Evolutionary conservation across 305 asterid genomes (phyloP).

Genomic region (Fraxinus paxiana): DNA sequence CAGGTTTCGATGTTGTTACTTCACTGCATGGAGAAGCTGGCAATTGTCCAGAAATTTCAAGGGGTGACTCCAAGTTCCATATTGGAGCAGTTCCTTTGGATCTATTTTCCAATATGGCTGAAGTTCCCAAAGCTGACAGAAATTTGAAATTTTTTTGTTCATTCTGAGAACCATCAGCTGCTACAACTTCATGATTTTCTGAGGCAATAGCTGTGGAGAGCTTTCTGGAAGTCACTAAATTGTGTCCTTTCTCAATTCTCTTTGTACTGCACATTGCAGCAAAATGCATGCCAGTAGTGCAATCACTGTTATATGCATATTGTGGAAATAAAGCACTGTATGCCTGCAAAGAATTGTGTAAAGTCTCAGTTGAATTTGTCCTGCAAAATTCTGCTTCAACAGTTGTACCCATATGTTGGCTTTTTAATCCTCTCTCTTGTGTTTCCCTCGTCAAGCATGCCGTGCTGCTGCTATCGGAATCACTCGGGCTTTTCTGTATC

Average conservation of each 20-base stretch:
- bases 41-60: constrained; percentile 33
- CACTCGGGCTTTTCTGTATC: constrained; percentile 33
- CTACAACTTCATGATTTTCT: constrained; percentile 17
- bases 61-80: constrained; percentile 42
- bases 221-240: constrained; percentile 34
- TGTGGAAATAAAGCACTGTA: constrained; percentile 35
- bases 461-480: constrained; percentile 42
- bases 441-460: constrained; percentile 40
- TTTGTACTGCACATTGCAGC: constrained; percentile 62
- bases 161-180: constrained; percentile 29
- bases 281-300: constrained; percentile 43
- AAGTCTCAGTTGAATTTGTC: constrained; percentile 39
- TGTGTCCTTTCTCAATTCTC: constrained; percentile 54
- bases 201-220: constrained; percentile 26
- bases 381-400: constrained; percentile 41
- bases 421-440: constrained; percentile 44
- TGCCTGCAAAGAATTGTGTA: constrained; percentile 49
- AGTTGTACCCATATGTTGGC: constrained; percentile 31
- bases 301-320: constrained; percentile 25
- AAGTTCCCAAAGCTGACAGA: constrained; percentile 48
- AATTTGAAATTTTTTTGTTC: constrained; percentile 30
- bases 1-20: constrained; percentile 31
- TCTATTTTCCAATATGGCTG: constrained; percentile 47
- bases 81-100: constrained; percentile 49
- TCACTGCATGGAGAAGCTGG: constrained; percentile 35